These are phyloP conservation scores for Chlamydomonas sphaeroides DNA, from an alignment of 139 green algal genomes.

Conservation along the genomic window DNA sequence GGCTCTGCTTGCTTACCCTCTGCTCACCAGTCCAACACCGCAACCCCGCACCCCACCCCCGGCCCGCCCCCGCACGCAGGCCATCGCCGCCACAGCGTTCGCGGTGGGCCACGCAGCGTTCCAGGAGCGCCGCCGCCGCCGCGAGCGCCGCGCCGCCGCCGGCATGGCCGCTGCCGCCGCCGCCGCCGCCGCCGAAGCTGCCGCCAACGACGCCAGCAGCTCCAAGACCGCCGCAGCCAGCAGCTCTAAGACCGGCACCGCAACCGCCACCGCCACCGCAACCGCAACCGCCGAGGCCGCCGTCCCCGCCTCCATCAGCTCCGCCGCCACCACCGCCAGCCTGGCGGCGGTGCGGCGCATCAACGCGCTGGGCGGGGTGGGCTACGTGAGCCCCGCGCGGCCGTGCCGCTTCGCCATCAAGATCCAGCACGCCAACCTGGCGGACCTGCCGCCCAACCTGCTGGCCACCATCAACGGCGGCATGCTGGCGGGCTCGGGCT, in stretches of 20 bases:
- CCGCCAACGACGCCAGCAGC: background rate
- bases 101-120: conserved; percentile 5
- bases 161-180: background rate
- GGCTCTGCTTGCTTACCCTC: no score
- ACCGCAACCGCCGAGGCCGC: background rate
- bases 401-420: conserved; percentile 19
- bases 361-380: background rate
- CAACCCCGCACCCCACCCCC: no score
- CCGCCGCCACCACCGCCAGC: background rate
- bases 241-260: no score
- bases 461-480: background rate
- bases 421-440: conserved; percentile 9
- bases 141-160: background rate
- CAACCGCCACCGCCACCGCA: no score
- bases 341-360: background rate
- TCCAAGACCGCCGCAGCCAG: no score
- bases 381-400: conserved; percentile 12
- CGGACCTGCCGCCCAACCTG: conserved; percentile 20
- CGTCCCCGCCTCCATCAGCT: background rate
- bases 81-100: background rate
- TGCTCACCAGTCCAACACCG: no score
- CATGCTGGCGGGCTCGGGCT: background rate
- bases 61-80: no score
- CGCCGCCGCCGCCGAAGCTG: background rate
- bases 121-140: conserved; percentile 11